Conservation (phyloP, 495 filamentous ascomycete genomes). For the Cercophora sp. region DNA sequence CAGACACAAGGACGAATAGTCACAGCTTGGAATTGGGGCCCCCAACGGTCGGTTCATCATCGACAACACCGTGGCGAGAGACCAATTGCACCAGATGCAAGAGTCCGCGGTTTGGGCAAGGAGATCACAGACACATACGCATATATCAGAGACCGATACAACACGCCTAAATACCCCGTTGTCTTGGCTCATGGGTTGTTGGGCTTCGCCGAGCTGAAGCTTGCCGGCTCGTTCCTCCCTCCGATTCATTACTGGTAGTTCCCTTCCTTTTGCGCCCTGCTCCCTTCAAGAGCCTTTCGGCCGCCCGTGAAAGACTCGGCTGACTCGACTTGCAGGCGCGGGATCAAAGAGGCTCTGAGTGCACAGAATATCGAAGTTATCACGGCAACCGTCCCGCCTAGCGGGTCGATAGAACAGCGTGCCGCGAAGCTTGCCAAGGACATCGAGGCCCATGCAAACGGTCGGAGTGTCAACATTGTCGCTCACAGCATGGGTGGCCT, state of each 20-base stretch:
- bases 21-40: too few relatives aligned
- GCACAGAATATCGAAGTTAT: constrained; percentile 76
- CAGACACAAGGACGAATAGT: too few relatives aligned
- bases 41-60: too few relatives aligned
- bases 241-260: constrained; percentile 71
- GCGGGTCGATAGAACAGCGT: constrained; percentile 72
- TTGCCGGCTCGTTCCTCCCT: constrained; percentile 67
- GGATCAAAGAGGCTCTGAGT: constrained; percentile 73
- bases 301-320: neutral
- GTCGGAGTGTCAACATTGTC: constrained; percentile 81
- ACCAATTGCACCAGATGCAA: too few relatives aligned
- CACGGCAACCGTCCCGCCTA: constrained; percentile 73
- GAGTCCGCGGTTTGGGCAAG: constrained; percentile 1
- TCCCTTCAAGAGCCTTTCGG: neutral
- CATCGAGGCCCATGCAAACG: constrained; percentile 62
- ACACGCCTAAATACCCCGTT: constrained; percentile 64
- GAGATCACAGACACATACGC: constrained; percentile 11
- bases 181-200: constrained; percentile 88
- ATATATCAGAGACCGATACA: constrained; percentile 19
- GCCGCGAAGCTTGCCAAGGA: constrained; percentile 61
- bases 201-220: constrained; percentile 79
- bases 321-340: constrained; percentile 47
- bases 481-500: constrained; percentile 76
- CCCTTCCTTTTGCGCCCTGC: neutral
- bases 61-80: too few relatives aligned